phyloP scores from a whole-genome alignment of 345 rosid species.

The Lenwebbia sp. region DNA sequence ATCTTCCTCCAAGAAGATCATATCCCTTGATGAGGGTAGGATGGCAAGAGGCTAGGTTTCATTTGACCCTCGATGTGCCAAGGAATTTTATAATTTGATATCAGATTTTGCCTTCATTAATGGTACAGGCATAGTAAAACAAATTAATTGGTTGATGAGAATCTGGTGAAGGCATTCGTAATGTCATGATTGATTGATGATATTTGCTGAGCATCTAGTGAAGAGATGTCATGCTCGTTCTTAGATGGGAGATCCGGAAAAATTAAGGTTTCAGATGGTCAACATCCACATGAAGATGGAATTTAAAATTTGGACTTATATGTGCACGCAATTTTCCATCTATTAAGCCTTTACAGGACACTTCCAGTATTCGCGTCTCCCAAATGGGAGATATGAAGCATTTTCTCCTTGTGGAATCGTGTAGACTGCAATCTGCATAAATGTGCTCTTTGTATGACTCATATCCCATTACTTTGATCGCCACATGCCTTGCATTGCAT shows the following conservation, averaged over 20 bases:
- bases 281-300: not conserved
- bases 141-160: not conserved
- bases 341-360: not conserved
- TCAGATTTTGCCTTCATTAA: not conserved
- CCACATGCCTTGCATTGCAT: not conserved
- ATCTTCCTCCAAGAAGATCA: not conserved
- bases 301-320: not conserved
- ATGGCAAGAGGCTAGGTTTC: not conserved
- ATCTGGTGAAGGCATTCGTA: not conserved
- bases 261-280: not conserved
- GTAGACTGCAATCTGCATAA: not conserved
- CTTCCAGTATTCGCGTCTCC: not conserved
- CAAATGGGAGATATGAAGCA: not conserved
- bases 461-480: not conserved
- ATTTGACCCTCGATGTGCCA: not conserved
- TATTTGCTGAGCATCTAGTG: not conserved
- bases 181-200: not conserved
- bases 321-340: not conserved
- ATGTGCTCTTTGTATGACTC: not conserved
- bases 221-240: not conserved
- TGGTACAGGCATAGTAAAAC: not conserved
- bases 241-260: not conserved
- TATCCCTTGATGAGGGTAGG: not conserved
- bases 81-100: not conserved
- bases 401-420: not conserved